Evolutionary conservation across 129 eudicot species (phyloP).

Genomic region (Arctium minus): DNA sequence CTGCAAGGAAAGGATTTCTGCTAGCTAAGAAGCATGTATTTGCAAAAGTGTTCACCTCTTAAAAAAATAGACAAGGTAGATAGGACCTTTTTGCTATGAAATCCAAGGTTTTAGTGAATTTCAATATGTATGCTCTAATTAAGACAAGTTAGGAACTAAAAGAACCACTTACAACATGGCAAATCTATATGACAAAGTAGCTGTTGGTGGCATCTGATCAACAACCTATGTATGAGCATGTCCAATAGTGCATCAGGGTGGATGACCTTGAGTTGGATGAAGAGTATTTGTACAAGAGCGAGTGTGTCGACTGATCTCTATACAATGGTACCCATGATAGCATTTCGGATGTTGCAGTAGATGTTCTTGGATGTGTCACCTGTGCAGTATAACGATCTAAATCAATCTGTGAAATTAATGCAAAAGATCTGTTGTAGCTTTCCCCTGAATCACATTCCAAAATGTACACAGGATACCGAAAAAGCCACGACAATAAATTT

Average conservation of each 20-base stretch:
- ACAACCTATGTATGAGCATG: background rate
- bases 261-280: background rate
- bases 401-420: background rate
- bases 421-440: constrained; percentile 1
- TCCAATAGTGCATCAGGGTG: background rate
- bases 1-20: background rate
- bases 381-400: background rate
- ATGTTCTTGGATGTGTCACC: constrained; percentile 7
- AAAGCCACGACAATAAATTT: background rate
- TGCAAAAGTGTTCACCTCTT: background rate
- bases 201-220: background rate
- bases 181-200: background rate
- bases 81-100: background rate
- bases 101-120: background rate
- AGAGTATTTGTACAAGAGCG: background rate
- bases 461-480: background rate
- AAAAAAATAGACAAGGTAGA: background rate
- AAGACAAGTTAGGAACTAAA: background rate
- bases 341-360: constrained; percentile 6
- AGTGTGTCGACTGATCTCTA: background rate
- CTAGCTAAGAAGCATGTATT: background rate
- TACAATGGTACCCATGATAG: background rate
- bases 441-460: constrained; percentile 1
- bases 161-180: background rate
- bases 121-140: background rate